Conservation (phyloP, 495 filamentous ascomycete species). For the Daldinia loculata region DNA sequence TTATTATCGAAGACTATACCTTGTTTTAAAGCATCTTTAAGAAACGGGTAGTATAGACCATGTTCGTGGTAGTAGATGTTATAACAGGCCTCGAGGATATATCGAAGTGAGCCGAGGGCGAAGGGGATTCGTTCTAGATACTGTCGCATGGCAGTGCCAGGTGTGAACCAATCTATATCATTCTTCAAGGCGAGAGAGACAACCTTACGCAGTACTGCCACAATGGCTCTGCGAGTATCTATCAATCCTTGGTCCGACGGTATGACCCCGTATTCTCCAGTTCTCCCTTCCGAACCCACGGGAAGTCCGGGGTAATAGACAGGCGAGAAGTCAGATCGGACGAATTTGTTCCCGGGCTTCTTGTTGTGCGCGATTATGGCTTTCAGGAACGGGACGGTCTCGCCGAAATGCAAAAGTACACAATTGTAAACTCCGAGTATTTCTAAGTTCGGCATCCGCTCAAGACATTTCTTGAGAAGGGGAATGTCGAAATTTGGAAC, state of each 20-base stretch:
- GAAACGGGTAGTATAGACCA: not conserved
- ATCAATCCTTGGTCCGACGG: conserved; percentile 25
- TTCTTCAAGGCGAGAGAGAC: conserved; percentile 9
- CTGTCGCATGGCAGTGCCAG: conserved; percentile 36
- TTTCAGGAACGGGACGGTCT: conserved; percentile 14
- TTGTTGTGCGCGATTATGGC: conserved; percentile 21
- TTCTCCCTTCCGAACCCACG: not conserved
- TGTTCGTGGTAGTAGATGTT: conserved; percentile 19
- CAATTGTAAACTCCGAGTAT: conserved; percentile 41
- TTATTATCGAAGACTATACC: not conserved
- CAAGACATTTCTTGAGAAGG: conserved; percentile 17
- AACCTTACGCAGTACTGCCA: conserved; percentile 8
- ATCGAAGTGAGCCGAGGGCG: conserved; percentile 6
- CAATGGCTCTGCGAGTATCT: conserved; percentile 13
- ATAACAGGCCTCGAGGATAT: conserved; percentile 29
- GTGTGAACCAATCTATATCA: conserved; percentile 36
- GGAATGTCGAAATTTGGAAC: conserved; percentile 19
- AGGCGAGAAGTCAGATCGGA: conserved; percentile 36
- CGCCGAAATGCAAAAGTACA: conserved; percentile 39
- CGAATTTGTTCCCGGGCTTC: not conserved
- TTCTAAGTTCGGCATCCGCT: conserved; percentile 22
- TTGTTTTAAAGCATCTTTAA: not conserved
- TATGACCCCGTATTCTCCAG: conserved; percentile 35
- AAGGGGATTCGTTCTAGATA: conserved; percentile 41
- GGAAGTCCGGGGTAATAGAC: conserved; percentile 31